These are phyloP conservation scores for Trypanosoma theileri DNA, from an alignment of 208 protist species.

Conservation along the genomic window DNA sequence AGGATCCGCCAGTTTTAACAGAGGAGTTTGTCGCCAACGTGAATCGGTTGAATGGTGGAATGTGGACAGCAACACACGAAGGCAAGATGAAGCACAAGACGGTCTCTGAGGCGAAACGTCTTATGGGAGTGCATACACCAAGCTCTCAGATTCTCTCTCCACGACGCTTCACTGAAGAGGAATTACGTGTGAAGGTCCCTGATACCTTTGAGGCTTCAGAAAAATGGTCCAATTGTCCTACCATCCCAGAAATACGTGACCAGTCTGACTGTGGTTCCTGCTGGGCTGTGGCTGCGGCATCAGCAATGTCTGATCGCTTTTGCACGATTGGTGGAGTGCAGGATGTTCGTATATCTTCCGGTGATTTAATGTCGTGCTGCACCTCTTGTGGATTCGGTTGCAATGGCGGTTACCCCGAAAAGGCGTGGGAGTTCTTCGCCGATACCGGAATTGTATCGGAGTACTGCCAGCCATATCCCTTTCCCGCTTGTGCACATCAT, in stretches of 20 bases:
- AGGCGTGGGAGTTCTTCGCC: slow-evolving; percentile 74
- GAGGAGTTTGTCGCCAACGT: slow-evolving; percentile 33
- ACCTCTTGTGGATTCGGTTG: slow-evolving; percentile 74
- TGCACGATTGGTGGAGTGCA: slow-evolving; percentile 74
- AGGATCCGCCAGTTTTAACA: slow-evolving; percentile 24
- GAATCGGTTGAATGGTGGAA: slow-evolving; percentile 45
- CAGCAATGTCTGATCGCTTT: slow-evolving; percentile 85
- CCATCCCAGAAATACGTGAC: slow-evolving; percentile 77
- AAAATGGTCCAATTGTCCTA: slow-evolving; percentile 63
- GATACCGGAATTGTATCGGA: slow-evolving; percentile 64
- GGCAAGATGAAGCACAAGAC: slow-evolving; percentile 38
- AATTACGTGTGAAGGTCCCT: slow-evolving; percentile 41
- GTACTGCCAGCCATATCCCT: slow-evolving; percentile 84
- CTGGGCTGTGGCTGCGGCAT: slow-evolving; percentile 90
- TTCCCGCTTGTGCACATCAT: slow-evolving; percentile 77
- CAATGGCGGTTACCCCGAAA: slow-evolving; percentile 73
- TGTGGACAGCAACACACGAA: slow-evolving; percentile 59
- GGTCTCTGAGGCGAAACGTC: slow-evolving; percentile 32
- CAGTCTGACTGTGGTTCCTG: slow-evolving; percentile 90
- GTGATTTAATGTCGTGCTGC: slow-evolving; percentile 84
- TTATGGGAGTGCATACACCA: slow-evolving; percentile 49
- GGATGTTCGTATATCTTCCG: slow-evolving; percentile 63
- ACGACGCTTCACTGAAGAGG: slow-evolving; percentile 50
- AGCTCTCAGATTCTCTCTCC: slow-evolving; percentile 30
- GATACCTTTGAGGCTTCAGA: slow-evolving; percentile 60